Evolutionary conservation across 2,329 filamentous ascomycete species (phyloP).

Genomic region (Hymenoscyphus salicellus): DNA sequence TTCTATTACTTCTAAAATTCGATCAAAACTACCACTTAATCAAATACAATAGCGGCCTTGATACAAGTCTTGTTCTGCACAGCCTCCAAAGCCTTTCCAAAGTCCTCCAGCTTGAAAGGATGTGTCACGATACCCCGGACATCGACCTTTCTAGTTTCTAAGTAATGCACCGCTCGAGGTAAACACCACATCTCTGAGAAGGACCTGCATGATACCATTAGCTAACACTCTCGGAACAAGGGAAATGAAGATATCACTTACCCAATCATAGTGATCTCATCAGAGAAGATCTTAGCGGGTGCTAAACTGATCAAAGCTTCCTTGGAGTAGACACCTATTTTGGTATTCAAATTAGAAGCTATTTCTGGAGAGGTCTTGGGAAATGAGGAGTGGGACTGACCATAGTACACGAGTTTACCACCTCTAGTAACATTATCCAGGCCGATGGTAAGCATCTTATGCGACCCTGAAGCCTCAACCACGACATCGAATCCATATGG

Average conservation of each 20-base stretch:
- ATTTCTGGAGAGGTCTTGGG: background rate
- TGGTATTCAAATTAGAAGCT: background rate
- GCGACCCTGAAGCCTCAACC: constrained; percentile 21
- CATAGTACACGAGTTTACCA: constrained; percentile 22
- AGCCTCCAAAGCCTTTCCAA: constrained; percentile 19
- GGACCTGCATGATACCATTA: constrained; percentile 10
- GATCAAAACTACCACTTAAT: constrained; percentile 14
- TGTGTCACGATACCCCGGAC: constrained; percentile 20
- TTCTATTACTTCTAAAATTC: background rate
- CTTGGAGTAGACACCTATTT: constrained; percentile 16
- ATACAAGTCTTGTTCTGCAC: constrained; percentile 22
- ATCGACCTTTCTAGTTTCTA: constrained; percentile 22
- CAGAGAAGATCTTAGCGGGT: constrained; percentile 16
- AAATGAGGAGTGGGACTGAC: background rate
- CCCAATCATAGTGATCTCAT: constrained; percentile 24
- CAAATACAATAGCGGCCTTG: constrained; percentile 21
- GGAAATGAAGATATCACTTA: background rate
- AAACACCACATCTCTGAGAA: constrained; percentile 25
- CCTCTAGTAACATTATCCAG: constrained; percentile 22
- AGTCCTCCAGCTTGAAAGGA: constrained; percentile 20
- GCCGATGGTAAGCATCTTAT: constrained; percentile 16
- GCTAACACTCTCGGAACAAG: background rate
- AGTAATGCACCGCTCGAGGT: constrained; percentile 20
- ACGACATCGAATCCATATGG: constrained; percentile 23
- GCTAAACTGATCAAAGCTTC: constrained; percentile 21